Percentiles rank a stretch among this genome's conserved stretches.
Evolutionary conservation across 805 yeast genomes (phyloP).

Genomic region (Candida hungchunana): DNA sequence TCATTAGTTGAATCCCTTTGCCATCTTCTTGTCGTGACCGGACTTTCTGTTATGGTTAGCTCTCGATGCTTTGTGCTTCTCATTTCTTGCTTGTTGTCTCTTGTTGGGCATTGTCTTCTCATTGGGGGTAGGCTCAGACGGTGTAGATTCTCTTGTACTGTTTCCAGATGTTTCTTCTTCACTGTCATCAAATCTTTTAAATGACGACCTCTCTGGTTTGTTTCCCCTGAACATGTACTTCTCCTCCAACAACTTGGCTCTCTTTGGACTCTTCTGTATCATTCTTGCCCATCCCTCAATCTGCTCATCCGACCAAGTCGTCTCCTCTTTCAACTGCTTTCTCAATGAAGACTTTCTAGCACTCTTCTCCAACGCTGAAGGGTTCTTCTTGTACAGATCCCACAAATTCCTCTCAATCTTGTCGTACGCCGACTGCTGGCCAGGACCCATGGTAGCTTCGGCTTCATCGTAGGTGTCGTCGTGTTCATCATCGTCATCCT

Average conservation of each 20-base stretch:
- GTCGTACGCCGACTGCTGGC: constrained; percentile 29
- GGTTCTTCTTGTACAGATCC: constrained; percentile 48
- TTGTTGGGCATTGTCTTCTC: constrained; percentile 25
- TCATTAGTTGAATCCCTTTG: constrained; percentile 4
- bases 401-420: constrained; percentile 53
- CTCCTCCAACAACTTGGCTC: constrained; percentile 60
- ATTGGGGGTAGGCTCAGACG: neutral
- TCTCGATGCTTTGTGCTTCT: constrained; percentile 48
- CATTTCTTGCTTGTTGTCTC: constrained; percentile 39
- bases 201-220: constrained; percentile 27
- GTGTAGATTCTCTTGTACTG: neutral
- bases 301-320: constrained; percentile 83
- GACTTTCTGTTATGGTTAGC: constrained; percentile 66
- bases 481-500: constrained; percentile 79
- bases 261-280: constrained; percentile 59
- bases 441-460: constrained; percentile 26
- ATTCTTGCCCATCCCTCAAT: constrained; percentile 91
- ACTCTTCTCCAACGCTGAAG: constrained; percentile 41
- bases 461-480: constrained; percentile 73
- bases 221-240: constrained; percentile 48
- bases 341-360: constrained; percentile 51
- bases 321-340: constrained; percentile 43
- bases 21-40: constrained; percentile 55
- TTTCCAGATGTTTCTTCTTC: constrained; percentile 6
- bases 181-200: constrained; percentile 12